A percentile compares a stretch with the other conserved stretches of the same genome.
These are phyloP conservation scores for Ceriops decandra DNA, from an alignment of 345 rosid genomes.

Conservation along the genomic window DNA sequence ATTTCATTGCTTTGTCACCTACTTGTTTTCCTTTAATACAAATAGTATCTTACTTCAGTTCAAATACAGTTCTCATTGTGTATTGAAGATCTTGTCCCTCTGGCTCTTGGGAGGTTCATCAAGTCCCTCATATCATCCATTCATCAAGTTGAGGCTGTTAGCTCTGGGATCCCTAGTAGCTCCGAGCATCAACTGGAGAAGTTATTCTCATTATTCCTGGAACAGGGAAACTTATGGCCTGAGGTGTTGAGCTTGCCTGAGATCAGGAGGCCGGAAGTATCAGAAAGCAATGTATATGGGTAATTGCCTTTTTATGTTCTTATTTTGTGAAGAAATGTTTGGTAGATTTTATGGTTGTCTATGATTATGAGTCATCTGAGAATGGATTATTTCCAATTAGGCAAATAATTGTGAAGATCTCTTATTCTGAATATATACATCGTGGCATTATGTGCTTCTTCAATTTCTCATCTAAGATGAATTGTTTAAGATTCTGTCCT, in stretches of 20 bases:
- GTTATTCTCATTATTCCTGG: slow-evolving; percentile 80
- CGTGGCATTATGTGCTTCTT: neutral
- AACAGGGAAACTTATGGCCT: slow-evolving; percentile 92
- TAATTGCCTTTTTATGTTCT: slow-evolving; percentile 20
- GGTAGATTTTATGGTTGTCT: neutral
- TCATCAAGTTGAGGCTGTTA: slow-evolving; percentile 45
- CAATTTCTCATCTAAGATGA: neutral
- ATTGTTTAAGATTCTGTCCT: neutral
- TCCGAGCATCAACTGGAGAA: slow-evolving; percentile 67
- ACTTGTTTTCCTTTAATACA: slow-evolving; percentile 2
- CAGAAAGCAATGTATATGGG: slow-evolving; percentile 85
- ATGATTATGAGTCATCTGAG: too few relatives aligned
- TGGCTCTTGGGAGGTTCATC: slow-evolving; percentile 80
- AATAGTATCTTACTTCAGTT: slow-evolving; percentile 21
- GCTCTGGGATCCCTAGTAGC: slow-evolving; percentile 31
- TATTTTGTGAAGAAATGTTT: neutral
- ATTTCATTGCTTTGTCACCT: neutral
- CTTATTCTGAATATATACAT: neutral
- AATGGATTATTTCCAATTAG: neutral
- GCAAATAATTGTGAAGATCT: neutral
- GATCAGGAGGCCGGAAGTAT: slow-evolving; percentile 54
- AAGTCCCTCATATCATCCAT: slow-evolving; percentile 64
- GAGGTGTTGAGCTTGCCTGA: slow-evolving; percentile 74
- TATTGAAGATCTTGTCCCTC: slow-evolving; percentile 86
- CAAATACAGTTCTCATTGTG: slow-evolving; percentile 76